phyloP scores from a whole-genome alignment of 495 filamentous ascomycete genomes.

The Penicillium paradoxum region DNA sequence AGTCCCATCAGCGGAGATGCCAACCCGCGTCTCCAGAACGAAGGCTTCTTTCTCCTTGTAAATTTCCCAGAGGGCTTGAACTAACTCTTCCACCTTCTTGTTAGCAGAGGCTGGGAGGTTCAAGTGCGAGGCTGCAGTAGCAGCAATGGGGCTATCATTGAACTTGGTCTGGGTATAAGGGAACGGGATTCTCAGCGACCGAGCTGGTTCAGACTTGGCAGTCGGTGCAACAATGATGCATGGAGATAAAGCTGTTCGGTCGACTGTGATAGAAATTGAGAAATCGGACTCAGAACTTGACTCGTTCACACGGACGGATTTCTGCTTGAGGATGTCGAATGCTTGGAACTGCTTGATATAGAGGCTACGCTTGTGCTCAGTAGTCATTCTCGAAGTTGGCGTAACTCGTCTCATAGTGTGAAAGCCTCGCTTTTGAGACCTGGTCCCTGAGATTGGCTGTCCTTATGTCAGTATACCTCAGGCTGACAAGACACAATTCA shows the following conservation, averaged over 20 bases:
- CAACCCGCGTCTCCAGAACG: conserved; percentile 48
- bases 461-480: conserved; percentile 9
- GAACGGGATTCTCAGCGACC: conserved; percentile 57
- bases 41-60: conserved; percentile 69
- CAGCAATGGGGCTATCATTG: conserved; percentile 30
- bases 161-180: conserved; percentile 41
- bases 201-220: conserved; percentile 29
- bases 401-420: conserved; percentile 45
- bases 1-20: conserved; percentile 30
- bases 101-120: conserved; percentile 42
- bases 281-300: conserved; percentile 36
- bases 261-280: conserved; percentile 58
- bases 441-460: conserved; percentile 16
- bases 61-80: conserved; percentile 53
- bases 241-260: conserved; percentile 58
- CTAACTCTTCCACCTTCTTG: conserved; percentile 41
- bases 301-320: conserved; percentile 45
- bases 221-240: conserved; percentile 61
- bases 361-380: conserved; percentile 49
- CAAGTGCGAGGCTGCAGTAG: conserved; percentile 46
- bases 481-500: not conserved
- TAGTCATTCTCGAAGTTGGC: conserved; percentile 2
- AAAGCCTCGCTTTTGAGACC: conserved; percentile 42
- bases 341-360: conserved; percentile 56
- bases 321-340: conserved; percentile 53